Evolutionary conservation across 192 early-diverging fungal genomes (phyloP), one percentile per base, ranked within the genome.

Genomic region (Chytriomyces sp.): DNA sequence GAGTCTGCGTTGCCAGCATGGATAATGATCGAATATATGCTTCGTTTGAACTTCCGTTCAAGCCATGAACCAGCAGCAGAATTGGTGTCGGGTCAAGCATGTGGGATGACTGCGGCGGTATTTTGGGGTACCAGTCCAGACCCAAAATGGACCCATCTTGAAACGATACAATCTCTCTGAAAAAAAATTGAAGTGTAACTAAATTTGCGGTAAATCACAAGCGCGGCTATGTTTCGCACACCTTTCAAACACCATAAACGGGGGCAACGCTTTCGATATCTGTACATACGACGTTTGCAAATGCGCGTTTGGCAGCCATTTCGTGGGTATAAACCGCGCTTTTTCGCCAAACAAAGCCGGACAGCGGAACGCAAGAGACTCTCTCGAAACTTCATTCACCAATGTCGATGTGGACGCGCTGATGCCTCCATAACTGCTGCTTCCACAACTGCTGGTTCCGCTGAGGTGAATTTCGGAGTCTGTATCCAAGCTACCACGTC

Each of bases 31-130:
- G 91, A 45, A 98, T 91, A 76, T 98, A 98, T 3, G 88, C 87
- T 81, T 97, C 96, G 80, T 93, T 90, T 53, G 91, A 93, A 45
- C 95, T 95, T 62, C 97, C 97, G 7, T 96, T 96, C 72, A 98
- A 81, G 45, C 97, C 95, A 80, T 97, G 97, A 9, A 94, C 82
- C 49, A 95, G 86, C 6, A 98, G 82, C 49, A 97, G 80, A 35
- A 91, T 93, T 0, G 95, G 94, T 1, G 69, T 70, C 13, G 50
- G 69, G 43, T 70, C 69, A 50, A 57, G 69, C 89, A 90, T 64
- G 84, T 81, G 57, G 5, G 44, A 49, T 46, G 13, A 66, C 3
- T n/a, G 9, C 10, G 57, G 9, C 5, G 69, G 69, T 44, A 88
- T 74, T 8, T 86, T 80, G 8, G 93, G 93, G 45, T 90, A 86